Base-by-base conservation (phyloP, 2,329 filamentous ascomycete genomes). In the Trichoderma koningii region DNA sequence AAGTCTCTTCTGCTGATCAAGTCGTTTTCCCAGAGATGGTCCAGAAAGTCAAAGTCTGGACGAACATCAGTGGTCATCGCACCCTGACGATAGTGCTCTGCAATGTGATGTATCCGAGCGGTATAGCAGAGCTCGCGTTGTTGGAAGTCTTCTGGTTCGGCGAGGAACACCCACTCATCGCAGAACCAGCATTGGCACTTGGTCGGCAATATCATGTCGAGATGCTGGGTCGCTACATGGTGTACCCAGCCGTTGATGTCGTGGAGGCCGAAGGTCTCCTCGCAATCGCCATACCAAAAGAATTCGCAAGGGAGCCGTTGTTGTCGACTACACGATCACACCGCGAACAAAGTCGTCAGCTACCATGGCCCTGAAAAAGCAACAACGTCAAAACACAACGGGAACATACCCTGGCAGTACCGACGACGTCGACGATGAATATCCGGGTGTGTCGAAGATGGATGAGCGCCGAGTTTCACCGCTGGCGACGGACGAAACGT, bases 151-250 rank as follows among this genome's bases (percentile, higher is more conserved):
- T 53, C 50, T 5, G 50, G 19, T n/a, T 19, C 23, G 41, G 59
- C 50, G 26, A 10, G 48, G 26, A 62, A 62, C 21, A 53, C 59
- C 5, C 17, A 7, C 14, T 34, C 48, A 62, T 81, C 75, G 69
- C 85, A 87, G 66, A 83, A 86, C 78, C 80, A 84, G 69, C 85
- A 87, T 0, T 77, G 61, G 5, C 76, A 75, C 12, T 68, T 68
- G 0, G 12, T 9, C 14, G 59, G 59, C 14, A 62, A 26, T 14
- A 34, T 45, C 48, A 42, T 45, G 3, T 17, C 5, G 21, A 62
- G 59, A 67, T 85, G 82, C 1, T 74, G 70, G 0, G 66, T 28
- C 2, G 71, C 61, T 30, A 80, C 77, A 66, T 87, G 85, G 0
- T 74, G 64, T 15, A 83, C 77, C 84, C 84, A 87, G 2, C 17